Conservation (phyloP, 2,329 filamentous ascomycete genomes). For the Leptodontidium sp. region DNA sequence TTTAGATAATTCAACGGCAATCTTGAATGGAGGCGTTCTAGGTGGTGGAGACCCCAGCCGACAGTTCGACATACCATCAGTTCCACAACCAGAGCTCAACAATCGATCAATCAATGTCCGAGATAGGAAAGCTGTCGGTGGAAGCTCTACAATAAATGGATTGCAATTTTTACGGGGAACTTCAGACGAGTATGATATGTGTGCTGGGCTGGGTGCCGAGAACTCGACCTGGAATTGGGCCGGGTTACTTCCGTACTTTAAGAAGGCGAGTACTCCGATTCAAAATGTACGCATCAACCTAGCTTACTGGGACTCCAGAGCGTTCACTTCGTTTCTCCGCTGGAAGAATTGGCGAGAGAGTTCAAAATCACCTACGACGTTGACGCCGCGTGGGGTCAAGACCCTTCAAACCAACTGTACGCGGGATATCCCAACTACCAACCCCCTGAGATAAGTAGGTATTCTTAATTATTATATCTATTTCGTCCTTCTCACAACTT, state of each 20-base stretch:
- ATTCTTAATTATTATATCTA: not conserved
- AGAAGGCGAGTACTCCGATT: not conserved
- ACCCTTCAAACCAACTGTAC: not conserved
- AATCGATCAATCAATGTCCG: not conserved
- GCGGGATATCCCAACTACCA: constrained; percentile 1
- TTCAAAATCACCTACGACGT: constrained; percentile 3
- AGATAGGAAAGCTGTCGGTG: constrained; percentile 12
- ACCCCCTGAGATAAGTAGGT: constrained; percentile 2
- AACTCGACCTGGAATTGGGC: constrained; percentile 11
- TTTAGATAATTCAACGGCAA: not conserved
- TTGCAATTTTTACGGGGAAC: not conserved
- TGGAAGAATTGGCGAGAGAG: not conserved
- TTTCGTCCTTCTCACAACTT: not conserved
- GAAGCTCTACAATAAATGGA: constrained; percentile 15
- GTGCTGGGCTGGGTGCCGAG: not conserved
- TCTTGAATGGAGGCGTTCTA: not conserved
- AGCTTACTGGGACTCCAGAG: not conserved
- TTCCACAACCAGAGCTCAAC: not conserved
- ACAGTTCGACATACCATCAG: not conserved
- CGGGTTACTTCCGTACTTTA: constrained; percentile 8
- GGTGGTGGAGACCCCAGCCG: not conserved
- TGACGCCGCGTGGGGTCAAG: not conserved
- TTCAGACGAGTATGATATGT: constrained; percentile 2
- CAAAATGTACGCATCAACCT: not conserved
- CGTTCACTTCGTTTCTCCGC: not conserved